A percentile compares a stretch with the other conserved stretches of the same genome.
Conservation (phyloP, 192 early-diverging fungal genomes). For the Rhizophagus sp. region DNA sequence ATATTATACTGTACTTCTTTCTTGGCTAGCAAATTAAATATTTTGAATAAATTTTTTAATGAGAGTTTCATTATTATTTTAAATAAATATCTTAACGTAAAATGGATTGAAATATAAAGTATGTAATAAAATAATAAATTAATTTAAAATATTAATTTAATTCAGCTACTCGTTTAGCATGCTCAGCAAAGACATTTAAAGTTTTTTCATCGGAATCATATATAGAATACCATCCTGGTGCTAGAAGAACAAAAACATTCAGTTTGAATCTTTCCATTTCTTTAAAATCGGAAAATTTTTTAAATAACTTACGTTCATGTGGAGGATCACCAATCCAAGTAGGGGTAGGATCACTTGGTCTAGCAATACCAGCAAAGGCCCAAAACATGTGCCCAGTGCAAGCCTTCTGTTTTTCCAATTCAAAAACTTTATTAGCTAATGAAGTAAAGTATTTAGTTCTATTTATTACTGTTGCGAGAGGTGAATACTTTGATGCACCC, state of each 20-base stretch:
- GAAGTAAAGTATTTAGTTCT: conserved; percentile 54
- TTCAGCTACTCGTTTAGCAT: background rate
- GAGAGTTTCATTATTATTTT: too few relatives aligned
- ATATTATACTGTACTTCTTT: too few relatives aligned
- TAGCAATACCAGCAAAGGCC: conserved; percentile 59
- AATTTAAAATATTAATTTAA: background rate
- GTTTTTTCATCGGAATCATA: conserved; percentile 53
- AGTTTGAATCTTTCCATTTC: background rate
- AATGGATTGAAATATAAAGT: too few relatives aligned
- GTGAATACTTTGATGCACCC: conserved; percentile 45
- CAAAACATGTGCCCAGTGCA: conserved; percentile 62
- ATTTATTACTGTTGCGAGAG: conserved; percentile 48
- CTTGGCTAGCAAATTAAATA: too few relatives aligned
- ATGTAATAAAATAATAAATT: too few relatives aligned
- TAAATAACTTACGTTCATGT: conserved; percentile 48
- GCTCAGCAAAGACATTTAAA: background rate
- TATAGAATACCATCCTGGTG: conserved; percentile 65
- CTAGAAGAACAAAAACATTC: background rate
- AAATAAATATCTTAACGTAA: too few relatives aligned
- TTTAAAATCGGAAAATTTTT: background rate
- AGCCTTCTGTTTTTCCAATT: conserved; percentile 32
- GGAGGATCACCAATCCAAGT: conserved; percentile 61
- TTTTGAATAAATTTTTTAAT: too few relatives aligned
- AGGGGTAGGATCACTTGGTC: conserved; percentile 39
- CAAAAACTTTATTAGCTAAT: conserved; percentile 41